Conservation (phyloP, 768 basidiomycete genomes). For the Suillus subaureus region DNA sequence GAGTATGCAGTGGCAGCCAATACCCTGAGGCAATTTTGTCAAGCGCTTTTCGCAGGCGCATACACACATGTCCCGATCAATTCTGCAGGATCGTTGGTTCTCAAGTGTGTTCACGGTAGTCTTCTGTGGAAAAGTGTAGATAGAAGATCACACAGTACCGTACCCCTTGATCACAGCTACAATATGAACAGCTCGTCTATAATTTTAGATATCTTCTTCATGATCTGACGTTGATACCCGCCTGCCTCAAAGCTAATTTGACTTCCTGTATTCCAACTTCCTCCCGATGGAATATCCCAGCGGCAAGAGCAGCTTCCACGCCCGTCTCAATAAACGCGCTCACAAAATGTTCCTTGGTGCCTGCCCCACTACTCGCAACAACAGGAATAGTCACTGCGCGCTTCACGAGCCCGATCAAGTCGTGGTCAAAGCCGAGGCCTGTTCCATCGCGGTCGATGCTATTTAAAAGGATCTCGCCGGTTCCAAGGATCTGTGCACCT, state of each 20-base stretch:
- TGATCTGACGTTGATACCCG: constrained; percentile 52
- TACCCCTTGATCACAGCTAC: neutral
- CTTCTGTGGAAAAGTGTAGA: neutral
- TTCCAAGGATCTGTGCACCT: constrained; percentile 89
- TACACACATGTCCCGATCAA: neutral
- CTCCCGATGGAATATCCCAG: constrained; percentile 93
- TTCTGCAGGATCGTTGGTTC: neutral
- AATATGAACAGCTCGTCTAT: neutral
- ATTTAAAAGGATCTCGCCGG: constrained; percentile 94
- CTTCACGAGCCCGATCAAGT: constrained; percentile 77
- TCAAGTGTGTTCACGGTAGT: neutral
- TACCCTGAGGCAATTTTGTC: neutral
- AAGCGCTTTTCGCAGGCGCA: neutral
- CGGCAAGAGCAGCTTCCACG: constrained; percentile 92
- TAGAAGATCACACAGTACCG: neutral
- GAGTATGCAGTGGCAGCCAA: neutral
- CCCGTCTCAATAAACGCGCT: constrained; percentile 79
- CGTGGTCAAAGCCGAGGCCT: constrained; percentile 88
- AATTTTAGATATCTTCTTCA: constrained; percentile 12
- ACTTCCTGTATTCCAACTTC: constrained; percentile 86
- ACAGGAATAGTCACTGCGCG: constrained; percentile 84
- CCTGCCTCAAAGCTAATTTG: constrained; percentile 56
- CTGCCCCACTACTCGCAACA: constrained; percentile 94
- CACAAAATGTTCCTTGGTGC: constrained; percentile 79
- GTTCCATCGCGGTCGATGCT: constrained; percentile 97